phyloP scores from a whole-genome alignment of 169 alveolate species.

The Haemoproteus tartakovskyi region DNA sequence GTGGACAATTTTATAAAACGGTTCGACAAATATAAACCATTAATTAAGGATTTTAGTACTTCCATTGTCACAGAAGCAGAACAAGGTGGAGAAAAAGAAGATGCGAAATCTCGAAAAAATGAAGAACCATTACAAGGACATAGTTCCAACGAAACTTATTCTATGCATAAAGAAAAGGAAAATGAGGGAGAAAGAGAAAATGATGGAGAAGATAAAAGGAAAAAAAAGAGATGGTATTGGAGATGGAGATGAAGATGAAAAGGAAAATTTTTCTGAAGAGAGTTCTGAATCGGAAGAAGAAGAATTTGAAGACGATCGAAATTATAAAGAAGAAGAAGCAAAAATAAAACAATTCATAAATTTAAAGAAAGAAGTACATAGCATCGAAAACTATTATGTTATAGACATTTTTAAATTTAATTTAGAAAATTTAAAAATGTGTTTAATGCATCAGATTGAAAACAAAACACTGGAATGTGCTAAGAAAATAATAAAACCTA shows the following conservation, averaged over 20 bases:
- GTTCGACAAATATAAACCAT: conserved; percentile 60
- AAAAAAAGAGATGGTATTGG: background rate
- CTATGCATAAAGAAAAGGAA: no score
- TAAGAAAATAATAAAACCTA: conserved; percentile 40
- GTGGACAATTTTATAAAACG: conserved; percentile 32
- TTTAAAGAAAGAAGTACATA: conserved; percentile 55
- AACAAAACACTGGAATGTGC: conserved; percentile 61
- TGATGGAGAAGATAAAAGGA: background rate
- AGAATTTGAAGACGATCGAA: conserved; percentile 2
- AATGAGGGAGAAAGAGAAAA: background rate
- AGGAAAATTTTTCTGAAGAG: background rate
- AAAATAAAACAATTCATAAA: conserved; percentile 37
- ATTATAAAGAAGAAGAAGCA: conserved; percentile 49
- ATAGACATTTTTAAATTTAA: conserved; percentile 45
- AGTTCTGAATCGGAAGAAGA: background rate
- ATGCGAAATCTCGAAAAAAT: no score
- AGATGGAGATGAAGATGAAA: background rate
- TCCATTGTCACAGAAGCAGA: background rate
- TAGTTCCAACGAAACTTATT: no score
- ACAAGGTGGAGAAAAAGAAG: conserved; percentile 1
- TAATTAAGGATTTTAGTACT: conserved; percentile 10
- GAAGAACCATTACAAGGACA: no score
- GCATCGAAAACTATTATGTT: conserved; percentile 32
- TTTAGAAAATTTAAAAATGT: conserved; percentile 59
- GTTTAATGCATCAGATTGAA: conserved; percentile 32